Evolutionary conservation across 345 rosid genomes (phyloP).

Genomic region (Salix koriyanagi): DNA sequence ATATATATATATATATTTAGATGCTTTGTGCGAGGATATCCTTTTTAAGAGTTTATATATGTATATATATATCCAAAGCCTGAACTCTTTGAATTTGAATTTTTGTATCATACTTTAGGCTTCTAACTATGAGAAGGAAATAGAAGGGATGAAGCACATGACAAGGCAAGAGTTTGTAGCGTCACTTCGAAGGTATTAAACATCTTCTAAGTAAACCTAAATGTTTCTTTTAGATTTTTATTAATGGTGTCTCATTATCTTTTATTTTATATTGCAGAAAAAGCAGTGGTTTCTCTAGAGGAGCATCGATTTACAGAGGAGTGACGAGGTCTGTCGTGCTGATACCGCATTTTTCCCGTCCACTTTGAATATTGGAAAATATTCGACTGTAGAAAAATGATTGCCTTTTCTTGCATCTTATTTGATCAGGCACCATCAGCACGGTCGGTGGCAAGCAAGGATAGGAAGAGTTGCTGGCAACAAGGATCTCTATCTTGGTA

Average conservation of each 20-base stretch:
- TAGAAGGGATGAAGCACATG: slow-evolving; percentile 91
- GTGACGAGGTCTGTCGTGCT: slow-evolving; percentile 64
- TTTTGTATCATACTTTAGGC: slow-evolving; percentile 29
- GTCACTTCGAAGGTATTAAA: slow-evolving; percentile 67
- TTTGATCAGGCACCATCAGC: slow-evolving; percentile 81
- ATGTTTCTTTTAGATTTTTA: background rate
- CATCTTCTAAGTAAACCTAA: background rate
- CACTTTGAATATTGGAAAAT: too few relatives aligned
- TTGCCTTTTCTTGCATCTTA: background rate
- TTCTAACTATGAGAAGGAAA: slow-evolving; percentile 69
- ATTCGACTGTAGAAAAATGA: background rate
- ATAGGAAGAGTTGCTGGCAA: slow-evolving; percentile 97
- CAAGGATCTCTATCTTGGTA: slow-evolving; percentile 96
- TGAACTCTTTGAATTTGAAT: background rate
- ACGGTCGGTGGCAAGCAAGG: slow-evolving; percentile 97
- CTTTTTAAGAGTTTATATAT: background rate
- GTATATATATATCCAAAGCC: too few relatives aligned
- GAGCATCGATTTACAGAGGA: slow-evolving; percentile 95
- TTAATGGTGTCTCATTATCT: background rate
- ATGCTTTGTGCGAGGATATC: slow-evolving; percentile 1
- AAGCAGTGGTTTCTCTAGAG: slow-evolving; percentile 97
- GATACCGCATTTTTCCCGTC: background rate
- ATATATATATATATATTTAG: background rate
- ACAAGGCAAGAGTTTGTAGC: slow-evolving; percentile 94
- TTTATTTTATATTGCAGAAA: slow-evolving; percentile 35